These are phyloP conservation scores for Gymnopus androsaceus DNA, from an alignment of 1,284 basidiomycete species.

Conservation along the genomic window DNA sequence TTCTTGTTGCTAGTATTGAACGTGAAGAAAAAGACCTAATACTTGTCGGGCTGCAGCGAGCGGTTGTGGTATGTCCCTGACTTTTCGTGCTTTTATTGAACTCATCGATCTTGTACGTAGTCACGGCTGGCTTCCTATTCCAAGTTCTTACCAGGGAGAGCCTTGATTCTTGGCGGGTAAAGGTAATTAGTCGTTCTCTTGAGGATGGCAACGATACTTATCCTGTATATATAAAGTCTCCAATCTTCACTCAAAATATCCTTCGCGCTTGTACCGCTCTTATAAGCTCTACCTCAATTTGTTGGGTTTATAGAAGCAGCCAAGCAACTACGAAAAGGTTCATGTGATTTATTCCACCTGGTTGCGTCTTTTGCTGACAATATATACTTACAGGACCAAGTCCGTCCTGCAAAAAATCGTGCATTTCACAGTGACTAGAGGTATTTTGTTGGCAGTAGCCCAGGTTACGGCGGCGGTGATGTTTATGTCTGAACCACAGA, in stretches of 20 bases:
- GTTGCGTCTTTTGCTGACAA: background rate
- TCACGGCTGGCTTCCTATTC: background rate
- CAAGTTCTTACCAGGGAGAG: background rate
- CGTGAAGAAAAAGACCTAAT: too few species aligned
- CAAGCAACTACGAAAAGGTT: background rate
- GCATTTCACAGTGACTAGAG: background rate
- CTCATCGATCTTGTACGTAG: background rate
- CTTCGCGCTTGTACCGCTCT: background rate
- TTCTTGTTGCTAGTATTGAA: too few species aligned
- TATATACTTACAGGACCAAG: background rate
- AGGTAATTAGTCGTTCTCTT: too few species aligned
- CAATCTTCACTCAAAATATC: background rate
- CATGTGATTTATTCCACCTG: background rate
- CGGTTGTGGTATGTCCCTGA: background rate
- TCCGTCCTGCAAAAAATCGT: background rate
- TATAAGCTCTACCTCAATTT: background rate
- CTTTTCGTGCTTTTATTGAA: background rate
- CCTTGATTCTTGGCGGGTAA: background rate
- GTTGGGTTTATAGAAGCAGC: background rate
- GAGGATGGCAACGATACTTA: too few species aligned
- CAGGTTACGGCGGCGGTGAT: background rate
- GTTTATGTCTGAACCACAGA: background rate
- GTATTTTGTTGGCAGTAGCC: background rate
- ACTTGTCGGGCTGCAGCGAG: too few species aligned
- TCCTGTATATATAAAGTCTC: background rate